Base-by-base conservation (phyloP, 176 grass and related monocot genomes). In the Lolium multiflorum region DNA sequence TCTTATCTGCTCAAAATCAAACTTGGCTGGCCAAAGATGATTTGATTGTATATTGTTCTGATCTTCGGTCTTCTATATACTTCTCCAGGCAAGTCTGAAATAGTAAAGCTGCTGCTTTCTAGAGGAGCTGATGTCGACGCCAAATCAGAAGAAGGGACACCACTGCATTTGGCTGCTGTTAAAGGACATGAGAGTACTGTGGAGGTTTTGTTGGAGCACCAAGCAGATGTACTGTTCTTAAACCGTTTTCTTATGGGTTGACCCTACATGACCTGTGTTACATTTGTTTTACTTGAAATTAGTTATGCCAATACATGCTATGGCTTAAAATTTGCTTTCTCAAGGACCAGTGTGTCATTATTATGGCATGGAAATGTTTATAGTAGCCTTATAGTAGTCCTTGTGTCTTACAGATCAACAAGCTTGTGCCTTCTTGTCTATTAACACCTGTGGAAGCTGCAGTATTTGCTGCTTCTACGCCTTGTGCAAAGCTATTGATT, bases 31-130 rank as follows among this genome's bases (percentile, higher is more conserved):
- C 11, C 3, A 70, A 59, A 39, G 12, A 58, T 48, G 10, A 24
- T 10, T 79, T 48, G 1, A 26, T 24, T 12, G 6, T 48, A 28
- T 22, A 48, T 46, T 59, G 18, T 24, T 26, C 22, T 26, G 60
- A 74, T 31, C 67, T 74, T 73, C 14, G 26, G 14, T 13, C 61
- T 43, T 52, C 37, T 12, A 6, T 56, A 3, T 18, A 61, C 57
- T 51, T 86, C 54, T 63, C 24, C 85, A 87, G 85, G 85, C 21
- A 50, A 69, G 26, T 81, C 65, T 63, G 85, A 72, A 52, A 87
- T 87, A 74, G 77, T 46, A 41, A 80, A 81, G 51, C 7, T 63
- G 70, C 77, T 87, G 43, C 66, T 87, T 74, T 81, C 77, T 41
- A 87, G 26, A 68, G 85, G 85, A 52, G 85, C 85, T 62, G 16